These are phyloP conservation scores for Taiozyma sp. DNA, from an alignment of 1,139 yeast species.

Conservation along the genomic window DNA sequence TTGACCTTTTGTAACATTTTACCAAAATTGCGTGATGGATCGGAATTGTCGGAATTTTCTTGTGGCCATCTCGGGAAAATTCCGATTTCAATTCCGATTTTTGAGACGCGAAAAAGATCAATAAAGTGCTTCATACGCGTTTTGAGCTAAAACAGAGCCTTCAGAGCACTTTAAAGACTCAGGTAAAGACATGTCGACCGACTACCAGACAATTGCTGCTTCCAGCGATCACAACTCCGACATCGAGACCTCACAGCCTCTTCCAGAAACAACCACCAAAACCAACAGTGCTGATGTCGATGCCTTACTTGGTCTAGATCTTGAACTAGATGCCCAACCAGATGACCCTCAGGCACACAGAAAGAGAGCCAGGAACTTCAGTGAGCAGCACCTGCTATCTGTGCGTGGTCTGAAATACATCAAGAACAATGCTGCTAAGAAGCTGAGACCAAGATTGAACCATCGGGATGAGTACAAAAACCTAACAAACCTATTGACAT, in stretches of 20 bases:
- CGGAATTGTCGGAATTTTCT: background rate
- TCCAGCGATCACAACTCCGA: background rate
- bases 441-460: slow-evolving; percentile 33
- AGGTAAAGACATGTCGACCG: background rate
- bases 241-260: background rate
- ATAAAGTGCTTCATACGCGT: background rate
- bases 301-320: slow-evolving; percentile 17
- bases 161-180: background rate
- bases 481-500: slow-evolving; percentile 46
- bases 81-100: background rate
- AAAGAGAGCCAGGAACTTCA: slow-evolving; percentile 30
- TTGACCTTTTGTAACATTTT: background rate
- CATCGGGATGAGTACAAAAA: slow-evolving; percentile 36
- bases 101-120: background rate
- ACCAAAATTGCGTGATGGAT: background rate
- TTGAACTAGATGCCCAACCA: slow-evolving; percentile 1
- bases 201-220: background rate
- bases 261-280: background rate
- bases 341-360: background rate
- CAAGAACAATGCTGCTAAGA: slow-evolving; percentile 34
- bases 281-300: slow-evolving; percentile 7
- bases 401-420: slow-evolving; percentile 46
- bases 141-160: background rate
- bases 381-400: slow-evolving; percentile 45
- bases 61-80: background rate